Conservation (phyloP, 495 filamentous ascomycete genomes). For the Haplographium delicatum region DNA sequence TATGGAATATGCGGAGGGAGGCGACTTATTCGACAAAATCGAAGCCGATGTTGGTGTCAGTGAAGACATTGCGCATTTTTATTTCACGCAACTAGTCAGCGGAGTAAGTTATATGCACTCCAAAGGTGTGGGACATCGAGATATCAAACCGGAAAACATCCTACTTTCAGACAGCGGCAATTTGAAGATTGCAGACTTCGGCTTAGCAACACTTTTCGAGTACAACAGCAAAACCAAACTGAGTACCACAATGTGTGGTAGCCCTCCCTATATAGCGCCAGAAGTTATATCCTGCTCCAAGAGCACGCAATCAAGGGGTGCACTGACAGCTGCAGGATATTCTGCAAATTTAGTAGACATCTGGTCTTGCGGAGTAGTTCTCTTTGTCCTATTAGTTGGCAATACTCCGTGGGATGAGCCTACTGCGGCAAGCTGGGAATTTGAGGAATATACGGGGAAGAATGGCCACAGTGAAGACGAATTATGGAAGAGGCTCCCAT, state of each 20-base stretch:
- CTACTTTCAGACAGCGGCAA: conserved; percentile 76
- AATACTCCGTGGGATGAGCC: conserved; percentile 99
- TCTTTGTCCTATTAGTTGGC: conserved; percentile 91
- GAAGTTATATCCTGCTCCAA: conserved; percentile 64
- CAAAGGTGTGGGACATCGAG: conserved; percentile 81
- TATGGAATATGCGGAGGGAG: conserved; percentile 94
- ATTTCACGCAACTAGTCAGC: conserved; percentile 86
- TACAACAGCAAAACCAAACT: conserved; percentile 75
- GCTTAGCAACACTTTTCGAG: conserved; percentile 87
- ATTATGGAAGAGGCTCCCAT: conserved; percentile 77
- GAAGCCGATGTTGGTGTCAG: conserved; percentile 90
- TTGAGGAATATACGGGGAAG: conserved; percentile 74
- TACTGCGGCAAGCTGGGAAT: conserved; percentile 72
- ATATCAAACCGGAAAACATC: conserved; percentile 91
- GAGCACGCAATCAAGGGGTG: conserved; percentile 33
- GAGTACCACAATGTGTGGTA: conserved; percentile 86
- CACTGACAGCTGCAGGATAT: conserved; percentile 61
- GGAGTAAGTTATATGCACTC: conserved; percentile 94
- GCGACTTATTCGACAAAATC: conserved; percentile 98
- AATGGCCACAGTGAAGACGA: conserved; percentile 76
- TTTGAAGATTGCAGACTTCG: conserved; percentile 96
- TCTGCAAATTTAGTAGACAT: conserved; percentile 82
- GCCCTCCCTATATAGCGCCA: conserved; percentile 94
- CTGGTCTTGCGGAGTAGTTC: conserved; percentile 94
- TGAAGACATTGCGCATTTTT: conserved; percentile 91